Evolutionary conservation across 176 grass and related monocot genomes (phyloP).

Genomic region (Thalia dealbata): DNA sequence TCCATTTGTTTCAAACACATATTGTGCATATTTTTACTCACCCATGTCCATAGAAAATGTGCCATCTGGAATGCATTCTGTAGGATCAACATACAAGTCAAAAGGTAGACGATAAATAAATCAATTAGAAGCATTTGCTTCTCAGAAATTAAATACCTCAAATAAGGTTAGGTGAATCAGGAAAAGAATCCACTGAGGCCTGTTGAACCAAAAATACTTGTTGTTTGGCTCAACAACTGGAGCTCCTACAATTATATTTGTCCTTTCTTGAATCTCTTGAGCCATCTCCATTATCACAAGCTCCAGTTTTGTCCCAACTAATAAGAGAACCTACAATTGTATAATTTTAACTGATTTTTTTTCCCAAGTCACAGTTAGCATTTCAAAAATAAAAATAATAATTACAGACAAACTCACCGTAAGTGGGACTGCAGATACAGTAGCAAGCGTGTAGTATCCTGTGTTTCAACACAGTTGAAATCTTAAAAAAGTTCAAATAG

Average conservation of each 20-base stretch:
- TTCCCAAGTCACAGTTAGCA: too few relatives aligned
- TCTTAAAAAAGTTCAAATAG: too few relatives aligned
- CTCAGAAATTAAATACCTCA: constrained; percentile 28
- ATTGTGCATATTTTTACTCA: constrained; percentile 15
- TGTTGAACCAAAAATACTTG: constrained; percentile 80
- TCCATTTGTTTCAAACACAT: too few relatives aligned
- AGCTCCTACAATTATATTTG: constrained; percentile 56
- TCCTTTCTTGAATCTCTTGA: constrained; percentile 48
- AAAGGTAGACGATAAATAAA: not conserved
- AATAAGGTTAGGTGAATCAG: constrained; percentile 74
- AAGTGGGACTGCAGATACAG: constrained; percentile 46
- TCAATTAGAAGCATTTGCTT: too few relatives aligned
- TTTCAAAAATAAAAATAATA: too few relatives aligned
- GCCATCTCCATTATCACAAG: constrained; percentile 92
- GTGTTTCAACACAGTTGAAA: too few relatives aligned
- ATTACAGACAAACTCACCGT: constrained; percentile 22
- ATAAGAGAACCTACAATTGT: constrained; percentile 60
- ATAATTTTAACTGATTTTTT: too few relatives aligned
- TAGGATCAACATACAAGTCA: not conserved
- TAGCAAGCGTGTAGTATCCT: constrained; percentile 32
- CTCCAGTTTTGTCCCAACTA: constrained; percentile 65
- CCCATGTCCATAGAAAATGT: constrained; percentile 73
- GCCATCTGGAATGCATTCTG: constrained; percentile 93
- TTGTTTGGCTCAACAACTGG: constrained; percentile 62
- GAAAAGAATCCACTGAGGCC: constrained; percentile 65